Evolutionary conservation across 768 basidiomycete genomes (phyloP).

Genomic region (Mycena kentingensis): DNA sequence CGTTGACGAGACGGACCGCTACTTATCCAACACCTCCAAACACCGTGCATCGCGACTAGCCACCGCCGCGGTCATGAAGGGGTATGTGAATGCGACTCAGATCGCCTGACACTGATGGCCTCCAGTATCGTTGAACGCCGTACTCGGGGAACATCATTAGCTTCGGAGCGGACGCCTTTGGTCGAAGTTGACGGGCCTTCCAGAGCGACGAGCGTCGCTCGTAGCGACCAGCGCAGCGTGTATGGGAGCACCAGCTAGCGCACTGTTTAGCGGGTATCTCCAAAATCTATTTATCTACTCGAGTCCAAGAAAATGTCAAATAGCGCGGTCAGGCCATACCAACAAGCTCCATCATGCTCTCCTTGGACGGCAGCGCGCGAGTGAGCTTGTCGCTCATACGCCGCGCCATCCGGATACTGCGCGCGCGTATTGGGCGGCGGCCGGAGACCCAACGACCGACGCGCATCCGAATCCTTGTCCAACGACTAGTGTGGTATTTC

Average conservation of each 20-base stretch:
- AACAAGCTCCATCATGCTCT: neutral
- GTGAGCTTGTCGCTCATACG: neutral
- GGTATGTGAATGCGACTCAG: slow-evolving; percentile 49
- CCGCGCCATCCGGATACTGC: neutral
- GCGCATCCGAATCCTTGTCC: neutral
- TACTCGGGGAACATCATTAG: neutral
- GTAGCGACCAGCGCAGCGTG: neutral
- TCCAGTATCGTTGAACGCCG: slow-evolving; percentile 1
- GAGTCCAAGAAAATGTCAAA: neutral
- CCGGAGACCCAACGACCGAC: neutral
- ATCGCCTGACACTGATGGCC: too few relatives aligned
- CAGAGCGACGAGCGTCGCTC: neutral
- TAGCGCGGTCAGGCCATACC: neutral
- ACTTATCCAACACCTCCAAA: slow-evolving; percentile 85
- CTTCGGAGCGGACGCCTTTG: neutral
- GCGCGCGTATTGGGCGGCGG: neutral
- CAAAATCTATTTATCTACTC: neutral
- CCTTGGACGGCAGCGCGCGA: neutral
- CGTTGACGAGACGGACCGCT: slow-evolving; percentile 91
- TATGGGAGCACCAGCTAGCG: neutral
- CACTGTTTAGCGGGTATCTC: too few relatives aligned
- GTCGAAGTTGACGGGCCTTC: neutral
- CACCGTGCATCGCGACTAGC: slow-evolving; percentile 68
- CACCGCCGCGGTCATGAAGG: slow-evolving; percentile 77
- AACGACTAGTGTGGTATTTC: neutral